A percentile compares a stretch with the other conserved stretches of the same genome.
phyloP scores from a whole-genome alignment of 2,329 filamentous ascomycete genomes.

The Cytospora paraplurivora region DNA sequence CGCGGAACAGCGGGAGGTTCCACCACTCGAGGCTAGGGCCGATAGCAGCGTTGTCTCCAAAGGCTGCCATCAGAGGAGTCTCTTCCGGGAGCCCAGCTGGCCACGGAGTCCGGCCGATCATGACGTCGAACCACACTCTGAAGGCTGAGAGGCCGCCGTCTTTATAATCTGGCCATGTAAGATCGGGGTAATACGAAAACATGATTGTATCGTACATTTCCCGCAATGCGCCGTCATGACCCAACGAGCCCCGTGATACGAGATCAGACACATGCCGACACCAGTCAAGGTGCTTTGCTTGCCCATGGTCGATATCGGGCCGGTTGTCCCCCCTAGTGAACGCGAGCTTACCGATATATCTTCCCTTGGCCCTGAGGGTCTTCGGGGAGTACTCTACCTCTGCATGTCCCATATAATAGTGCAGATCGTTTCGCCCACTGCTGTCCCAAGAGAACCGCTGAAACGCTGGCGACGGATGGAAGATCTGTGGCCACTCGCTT shows the following conservation, averaged over 20 bases:
- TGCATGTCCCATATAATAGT: neutral
- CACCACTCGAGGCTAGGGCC: no score
- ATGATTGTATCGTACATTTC: constrained; percentile 2
- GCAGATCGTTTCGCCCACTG: neutral
- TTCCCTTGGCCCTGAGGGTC: neutral
- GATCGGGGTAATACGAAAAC: no score
- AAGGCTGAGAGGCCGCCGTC: neutral
- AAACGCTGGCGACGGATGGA: neutral
- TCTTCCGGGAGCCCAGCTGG: no score
- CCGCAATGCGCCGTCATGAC: neutral
- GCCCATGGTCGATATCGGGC: no score
- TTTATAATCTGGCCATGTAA: rapidly evolving
- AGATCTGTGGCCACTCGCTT: no score
- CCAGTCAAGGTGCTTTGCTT: no score
- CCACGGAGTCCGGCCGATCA: neutral
- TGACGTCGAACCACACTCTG: neutral
- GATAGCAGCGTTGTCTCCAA: no score
- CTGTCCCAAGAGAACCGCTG: neutral
- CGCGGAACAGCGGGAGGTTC: no score
- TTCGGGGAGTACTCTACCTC: neutral
- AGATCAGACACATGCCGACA: neutral
- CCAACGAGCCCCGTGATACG: no score
- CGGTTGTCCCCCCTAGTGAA: neutral
- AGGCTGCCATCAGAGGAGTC: no score
- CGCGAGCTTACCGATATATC: neutral